Evolutionary conservation across 805 yeast species (phyloP).

Genomic region (Starmerella sp.): DNA sequence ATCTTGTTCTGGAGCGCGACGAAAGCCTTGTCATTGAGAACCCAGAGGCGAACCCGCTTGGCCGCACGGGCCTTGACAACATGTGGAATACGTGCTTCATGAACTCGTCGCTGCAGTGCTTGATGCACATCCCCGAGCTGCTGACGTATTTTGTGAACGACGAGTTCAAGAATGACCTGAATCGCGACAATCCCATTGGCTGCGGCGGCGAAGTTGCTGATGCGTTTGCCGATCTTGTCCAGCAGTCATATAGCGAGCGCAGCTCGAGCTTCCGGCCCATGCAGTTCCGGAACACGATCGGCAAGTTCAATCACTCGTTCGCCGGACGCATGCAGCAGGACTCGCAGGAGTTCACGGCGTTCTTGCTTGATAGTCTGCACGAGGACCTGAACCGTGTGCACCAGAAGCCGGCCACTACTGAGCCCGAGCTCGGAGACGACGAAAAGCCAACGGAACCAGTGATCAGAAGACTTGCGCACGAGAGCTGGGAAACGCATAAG

Average conservation of each 20-base stretch:
- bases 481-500: conserved; percentile 72
- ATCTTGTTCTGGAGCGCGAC: conserved; percentile 4
- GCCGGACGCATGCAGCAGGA: conserved; percentile 82
- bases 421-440: conserved; percentile 63
- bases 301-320: conserved; percentile 67
- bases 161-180: conserved; percentile 54
- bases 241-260: conserved; percentile 38
- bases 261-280: conserved; percentile 45
- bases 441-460: conserved; percentile 44
- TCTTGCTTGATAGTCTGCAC: conserved; percentile 76
- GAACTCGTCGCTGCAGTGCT: conserved; percentile 76
- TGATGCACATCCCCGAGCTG: conserved; percentile 73
- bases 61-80: conserved; percentile 76
- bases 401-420: conserved; percentile 76
- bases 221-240: conserved; percentile 60
- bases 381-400: conserved; percentile 80
- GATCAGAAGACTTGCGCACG: conserved; percentile 51
- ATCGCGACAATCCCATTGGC: conserved; percentile 72
- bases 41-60: conserved; percentile 79
- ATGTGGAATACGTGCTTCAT: conserved; percentile 95
- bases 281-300: conserved; percentile 67
- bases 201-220: conserved; percentile 69
- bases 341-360: conserved; percentile 84
- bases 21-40: conserved; percentile 33
- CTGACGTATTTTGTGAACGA: conserved; percentile 56